Percentiles rank a stretch among this genome's conserved stretches.
phyloP scores from a whole-genome alignment of 2,329 filamentous ascomycete species.

The Talaromyces pinophilus region DNA sequence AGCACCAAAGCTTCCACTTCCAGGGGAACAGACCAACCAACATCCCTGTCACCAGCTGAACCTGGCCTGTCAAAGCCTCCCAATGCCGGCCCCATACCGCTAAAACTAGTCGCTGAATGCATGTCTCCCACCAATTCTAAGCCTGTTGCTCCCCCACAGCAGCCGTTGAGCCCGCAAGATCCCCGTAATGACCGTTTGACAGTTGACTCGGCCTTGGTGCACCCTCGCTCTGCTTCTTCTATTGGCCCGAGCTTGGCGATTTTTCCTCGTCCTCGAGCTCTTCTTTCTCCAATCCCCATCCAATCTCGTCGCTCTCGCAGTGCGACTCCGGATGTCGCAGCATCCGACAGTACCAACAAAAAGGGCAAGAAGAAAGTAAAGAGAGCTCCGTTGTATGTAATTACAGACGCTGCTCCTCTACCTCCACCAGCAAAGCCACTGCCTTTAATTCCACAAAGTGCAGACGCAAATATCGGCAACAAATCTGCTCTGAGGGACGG shows the following conservation, averaged over 20 bases:
- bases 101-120: slow-evolving; percentile 31
- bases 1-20: slow-evolving; percentile 8
- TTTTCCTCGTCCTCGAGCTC: slow-evolving; percentile 18
- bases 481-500: not conserved
- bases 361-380: slow-evolving; percentile 19
- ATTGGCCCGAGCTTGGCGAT: not conserved
- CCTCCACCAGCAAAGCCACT: slow-evolving; percentile 40
- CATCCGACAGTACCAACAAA: slow-evolving; percentile 2
- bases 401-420: slow-evolving; percentile 36
- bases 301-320: slow-evolving; percentile 23
- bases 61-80: not conserved
- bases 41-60: slow-evolving; percentile 5
- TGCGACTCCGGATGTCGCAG: slow-evolving; percentile 20
- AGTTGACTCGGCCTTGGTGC: slow-evolving; percentile 1
- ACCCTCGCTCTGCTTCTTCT: slow-evolving; percentile 7
- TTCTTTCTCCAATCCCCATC: slow-evolving; percentile 22
- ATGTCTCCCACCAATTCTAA: slow-evolving; percentile 33
- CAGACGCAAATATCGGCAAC: not conserved
- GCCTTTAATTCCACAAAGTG: slow-evolving; percentile 35
- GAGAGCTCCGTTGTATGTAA: slow-evolving; percentile 23
- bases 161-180: slow-evolving; percentile 22
- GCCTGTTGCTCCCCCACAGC: slow-evolving; percentile 19
- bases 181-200: slow-evolving; percentile 5
- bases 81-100: slow-evolving; percentile 24
- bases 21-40: slow-evolving; percentile 1